Base-by-base conservation (phyloP, 768 basidiomycete species). In the Kwoniella mangroviensis region DNA sequence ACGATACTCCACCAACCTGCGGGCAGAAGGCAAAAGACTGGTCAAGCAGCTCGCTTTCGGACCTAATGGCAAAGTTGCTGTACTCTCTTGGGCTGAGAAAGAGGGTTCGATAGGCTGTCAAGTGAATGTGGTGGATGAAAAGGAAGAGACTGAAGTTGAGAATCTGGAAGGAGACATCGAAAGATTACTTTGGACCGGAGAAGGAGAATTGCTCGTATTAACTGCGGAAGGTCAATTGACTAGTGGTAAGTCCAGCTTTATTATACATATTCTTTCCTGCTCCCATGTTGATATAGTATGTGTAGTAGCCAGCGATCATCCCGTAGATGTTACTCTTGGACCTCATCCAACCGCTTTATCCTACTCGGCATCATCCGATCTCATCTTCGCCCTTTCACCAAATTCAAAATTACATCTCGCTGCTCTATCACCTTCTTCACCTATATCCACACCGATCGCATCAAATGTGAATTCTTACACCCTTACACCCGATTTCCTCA, bases 401-500 rank as follows among this genome's bases (percentile, higher is more conserved):
- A 86, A 87, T 1, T 90, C 90, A 0, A 92, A 90, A 77, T 84
- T 96, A 0, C 88, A 88, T 76, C 63, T 63, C 49, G 72, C 78
- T 22, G 71, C 73, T 1, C 67, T 75, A 43, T 40, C 51, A n/a
- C 67, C 67, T 21, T 57, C 40, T 21, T 57, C 52, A 7, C 45
- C 60, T 2, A 24, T 58, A 0, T 72, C 70, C 10, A 57, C 26
- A 17, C 58, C 53, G 9, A 45, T 85, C 42, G 84, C 85, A 1
- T 73, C 76, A 19, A 77, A 82, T 49, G 83, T 83, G 51, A 85
- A 89, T 15, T 96, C 94, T 0, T 92, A 93, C 82, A 87, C 88
- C 40, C 67, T 83, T 41, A 83, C 90, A 0, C 88, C 91, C 0
- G 88, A 88, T 21, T 94, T 92, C 79, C 84, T 96, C 41, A 90